These are phyloP conservation scores for Colletotrichum liaoningense DNA, from an alignment of 2,329 filamentous ascomycete genomes.

Conservation along the genomic window DNA sequence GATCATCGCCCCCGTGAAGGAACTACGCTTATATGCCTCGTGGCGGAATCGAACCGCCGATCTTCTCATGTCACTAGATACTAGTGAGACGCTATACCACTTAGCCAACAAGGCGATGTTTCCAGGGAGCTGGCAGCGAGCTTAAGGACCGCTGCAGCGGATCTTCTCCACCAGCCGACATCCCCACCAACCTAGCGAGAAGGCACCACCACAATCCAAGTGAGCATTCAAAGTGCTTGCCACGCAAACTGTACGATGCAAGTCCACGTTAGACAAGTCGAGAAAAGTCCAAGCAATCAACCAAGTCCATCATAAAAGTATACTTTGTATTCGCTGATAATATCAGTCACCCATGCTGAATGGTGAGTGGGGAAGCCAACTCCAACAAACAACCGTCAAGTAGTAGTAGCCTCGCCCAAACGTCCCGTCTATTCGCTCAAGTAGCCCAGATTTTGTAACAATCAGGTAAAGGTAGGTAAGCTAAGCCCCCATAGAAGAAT, in stretches of 20 bases:
- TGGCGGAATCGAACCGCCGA: conserved; percentile 32
- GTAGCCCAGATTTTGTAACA: neutral
- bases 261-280: no score
- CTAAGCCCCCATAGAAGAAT: neutral
- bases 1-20: no score
- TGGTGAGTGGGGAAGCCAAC: neutral
- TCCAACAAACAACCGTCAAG: conserved; percentile 5
- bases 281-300: no score
- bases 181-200: no score
- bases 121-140: fast-evolving
- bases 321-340: neutral
- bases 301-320: neutral
- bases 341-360: neutral
- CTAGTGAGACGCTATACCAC: conserved; percentile 33
- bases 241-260: no score
- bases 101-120: conserved; percentile 20
- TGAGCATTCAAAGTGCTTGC: no score
- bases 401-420: conserved; percentile 1
- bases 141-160: neutral
- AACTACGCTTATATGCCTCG: neutral
- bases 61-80: conserved; percentile 26
- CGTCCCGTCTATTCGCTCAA: conserved; percentile 7
- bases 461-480: neutral
- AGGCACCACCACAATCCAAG: no score
- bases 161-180: no score